Conservation (phyloP, 768 basidiomycete species). For the Lentinula raphanica region DNA sequence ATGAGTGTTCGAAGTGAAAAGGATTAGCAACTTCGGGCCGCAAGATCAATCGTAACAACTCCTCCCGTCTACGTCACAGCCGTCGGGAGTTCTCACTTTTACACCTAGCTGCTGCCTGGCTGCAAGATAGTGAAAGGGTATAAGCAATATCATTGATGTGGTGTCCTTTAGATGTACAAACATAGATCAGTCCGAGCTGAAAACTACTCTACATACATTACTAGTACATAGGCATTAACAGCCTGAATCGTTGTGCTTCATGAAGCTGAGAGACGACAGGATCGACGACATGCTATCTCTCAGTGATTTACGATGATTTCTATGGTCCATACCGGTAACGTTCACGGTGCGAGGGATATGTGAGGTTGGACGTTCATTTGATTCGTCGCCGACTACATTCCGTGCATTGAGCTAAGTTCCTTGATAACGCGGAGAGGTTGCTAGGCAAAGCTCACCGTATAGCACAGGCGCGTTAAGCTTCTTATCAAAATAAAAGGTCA, state of each 20-base stretch:
- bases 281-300: not conserved
- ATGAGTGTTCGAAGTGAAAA: not conserved
- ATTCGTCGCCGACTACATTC: not conserved
- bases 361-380: not conserved
- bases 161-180: too few species aligned
- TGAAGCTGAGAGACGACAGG: not conserved
- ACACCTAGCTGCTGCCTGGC: too few species aligned
- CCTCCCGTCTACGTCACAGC: too few species aligned
- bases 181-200: too few species aligned
- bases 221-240: not conserved
- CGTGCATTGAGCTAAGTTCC: too few species aligned
- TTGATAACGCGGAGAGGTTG: too few species aligned
- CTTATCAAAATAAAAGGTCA: constrained; percentile 20
- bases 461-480: constrained; percentile 18
- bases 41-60: too few species aligned
- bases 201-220: too few species aligned
- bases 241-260: not conserved
- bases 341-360: not conserved
- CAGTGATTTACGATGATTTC: not conserved
- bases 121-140: too few species aligned
- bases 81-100: too few species aligned
- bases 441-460: constrained; percentile 11
- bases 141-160: too few species aligned
- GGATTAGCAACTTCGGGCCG: too few species aligned
- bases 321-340: not conserved